Evolutionary conservation across 305 asterid species (phyloP), one percentile per base, ranked within the genome.

Genomic region (Fraxinus baroniana): DNA sequence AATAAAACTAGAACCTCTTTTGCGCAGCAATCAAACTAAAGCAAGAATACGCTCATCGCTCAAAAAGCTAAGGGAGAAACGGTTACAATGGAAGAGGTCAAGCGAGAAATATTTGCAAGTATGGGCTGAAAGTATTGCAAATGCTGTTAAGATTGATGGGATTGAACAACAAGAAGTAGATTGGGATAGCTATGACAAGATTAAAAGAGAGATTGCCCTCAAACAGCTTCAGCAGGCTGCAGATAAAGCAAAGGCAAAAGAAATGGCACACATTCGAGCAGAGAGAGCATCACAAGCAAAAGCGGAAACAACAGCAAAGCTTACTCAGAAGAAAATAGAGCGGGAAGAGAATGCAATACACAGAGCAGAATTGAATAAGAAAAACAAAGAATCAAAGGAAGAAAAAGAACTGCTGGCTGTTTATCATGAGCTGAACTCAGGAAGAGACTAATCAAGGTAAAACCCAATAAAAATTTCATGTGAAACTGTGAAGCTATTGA

Each of bases 401-500:
- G 97, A 90, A 60, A 90, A 80, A 74, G 92, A 91, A 80, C 91
- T 90, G 81, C 52, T 93, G 81, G 91, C 89, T 32, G 87, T 87
- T 80, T 85, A 78, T 83, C 86, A 84, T 75, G 97, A 88, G 84
- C 85, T 90, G 30, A 93, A 79, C 94, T 95, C 86, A 92, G 92
- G 89, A 97, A 90, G 80, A 91, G 91, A 83, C 86, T 93, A 76
- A 84, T 85, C 88, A 94, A 94, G 98, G 98, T 95, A 89, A 89
- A 77, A 12, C 1, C 33, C 46, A 46, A 24, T 70, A 28, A 7
- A 35, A 68, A 26, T 74, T 13, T 81, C 36, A 46, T 20, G 9
- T 81, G 33, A 8, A 18, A 64, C 33, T 83, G 17, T 66, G 35
- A 3, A 26, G 39, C 32, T 62, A 9, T 39, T 24, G 74, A 66